phyloP scores from a whole-genome alignment of 2,329 filamentous ascomycete species.

The Cercospora beticola region DNA sequence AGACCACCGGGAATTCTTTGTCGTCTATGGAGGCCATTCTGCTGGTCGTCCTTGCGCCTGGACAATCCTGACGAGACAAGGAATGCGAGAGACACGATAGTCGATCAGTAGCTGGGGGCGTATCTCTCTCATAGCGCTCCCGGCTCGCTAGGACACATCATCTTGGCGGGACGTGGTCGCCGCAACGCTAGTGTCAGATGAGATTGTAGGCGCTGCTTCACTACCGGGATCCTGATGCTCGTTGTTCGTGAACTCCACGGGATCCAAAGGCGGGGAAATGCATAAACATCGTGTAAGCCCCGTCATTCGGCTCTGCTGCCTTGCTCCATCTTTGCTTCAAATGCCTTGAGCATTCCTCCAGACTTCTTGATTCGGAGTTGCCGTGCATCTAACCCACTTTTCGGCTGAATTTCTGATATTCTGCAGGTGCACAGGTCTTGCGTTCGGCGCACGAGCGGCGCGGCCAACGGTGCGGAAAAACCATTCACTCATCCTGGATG shows the following conservation, averaged over 20 bases:
- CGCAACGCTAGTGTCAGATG: not conserved
- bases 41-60: not conserved
- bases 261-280: not conserved
- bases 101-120: not conserved
- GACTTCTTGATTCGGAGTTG: not conserved
- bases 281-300: not conserved
- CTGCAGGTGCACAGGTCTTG: not conserved
- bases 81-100: not conserved
- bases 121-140: not conserved
- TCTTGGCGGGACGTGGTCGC: not conserved
- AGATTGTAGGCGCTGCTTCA: not conserved
- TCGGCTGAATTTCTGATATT: not conserved
- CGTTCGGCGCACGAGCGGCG: not conserved
- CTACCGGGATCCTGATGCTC: not conserved
- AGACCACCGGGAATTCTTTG: not conserved
- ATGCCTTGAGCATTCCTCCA: not conserved
- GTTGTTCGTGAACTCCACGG: too few relatives aligned
- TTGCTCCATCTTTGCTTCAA: not conserved
- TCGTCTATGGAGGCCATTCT: not conserved
- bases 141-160: not conserved
- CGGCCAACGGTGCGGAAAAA: not conserved
- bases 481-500: not conserved
- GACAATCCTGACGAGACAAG: not conserved
- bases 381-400: not conserved
- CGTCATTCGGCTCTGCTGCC: not conserved